Base-by-base conservation (phyloP, 345 rosid genomes). In the Gossypium stocksii region DNA sequence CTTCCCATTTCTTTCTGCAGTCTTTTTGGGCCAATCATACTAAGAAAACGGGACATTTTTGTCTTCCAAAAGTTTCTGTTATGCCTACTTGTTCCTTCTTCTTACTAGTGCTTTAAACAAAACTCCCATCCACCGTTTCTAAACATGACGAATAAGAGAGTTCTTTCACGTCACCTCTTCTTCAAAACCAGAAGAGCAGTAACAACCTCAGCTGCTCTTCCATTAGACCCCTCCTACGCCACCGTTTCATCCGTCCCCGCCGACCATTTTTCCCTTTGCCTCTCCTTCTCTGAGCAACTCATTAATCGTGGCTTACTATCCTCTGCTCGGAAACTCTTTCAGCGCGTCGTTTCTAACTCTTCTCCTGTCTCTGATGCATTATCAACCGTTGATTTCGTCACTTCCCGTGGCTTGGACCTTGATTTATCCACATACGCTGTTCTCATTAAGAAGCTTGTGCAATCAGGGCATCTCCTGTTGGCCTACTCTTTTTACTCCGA, bases 241-340 rank as follows among this genome's bases (percentile, higher is more conserved):
- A 44, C 68, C 38, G 15, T 57, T 71, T 75, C 81, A 23, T 46
- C 79, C 14, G 41, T 23, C 80, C 59, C 78, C 25, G 54, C 27
- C 46, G 83, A 82, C 81, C 90, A 83, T 52, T 69, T 72, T 46
- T 61, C 85, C 46, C 76, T 82, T 72, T 81, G 82, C 78, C 49
- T 87, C 73, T 86, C 90, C 15, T 80, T 89, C 73, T 65, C 80
- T 0, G 85, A 82, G 34, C 82, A 80, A 27, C 89, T 91, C 58
- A 73, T 82, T 72, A 43, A 62, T 38, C 77, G 83, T 10, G 94
- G 88, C 56, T 80, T 80, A 12, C 41, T 75, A 13, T 75, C 87
- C 59, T 81, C 86, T 12, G 86, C 87, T 48, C 83, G 79, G 66
- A 70, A 81, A 81, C 83, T 87, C 19, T 67, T 79, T 45, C 89